Evolutionary conservation across 2,329 filamentous ascomycete genomes (phyloP).

Genomic region (Diaporthe ilicicola): DNA sequence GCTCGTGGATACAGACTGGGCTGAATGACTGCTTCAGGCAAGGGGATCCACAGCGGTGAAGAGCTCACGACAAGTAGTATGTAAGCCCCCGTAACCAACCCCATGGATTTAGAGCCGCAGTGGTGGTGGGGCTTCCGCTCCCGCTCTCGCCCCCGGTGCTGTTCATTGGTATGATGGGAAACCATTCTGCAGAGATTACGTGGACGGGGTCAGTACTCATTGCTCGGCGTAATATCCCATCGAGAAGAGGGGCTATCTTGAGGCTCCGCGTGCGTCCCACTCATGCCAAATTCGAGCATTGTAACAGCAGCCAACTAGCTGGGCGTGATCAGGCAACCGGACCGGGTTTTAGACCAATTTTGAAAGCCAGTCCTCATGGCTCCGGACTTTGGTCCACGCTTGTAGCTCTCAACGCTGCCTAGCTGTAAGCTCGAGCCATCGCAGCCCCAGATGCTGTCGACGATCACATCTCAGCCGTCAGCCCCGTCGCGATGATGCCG

Average conservation of each 20-base stretch:
- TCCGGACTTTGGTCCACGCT: not conserved
- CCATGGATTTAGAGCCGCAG: not conserved
- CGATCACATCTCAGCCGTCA: not conserved
- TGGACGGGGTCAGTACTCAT: not conserved
- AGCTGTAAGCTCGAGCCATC: not conserved
- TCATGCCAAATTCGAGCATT: not conserved
- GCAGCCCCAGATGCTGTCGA: not conserved
- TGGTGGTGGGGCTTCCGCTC: not conserved
- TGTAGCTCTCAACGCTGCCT: not conserved
- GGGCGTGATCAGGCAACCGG: not conserved
- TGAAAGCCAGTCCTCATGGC: not conserved
- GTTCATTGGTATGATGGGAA: not conserved
- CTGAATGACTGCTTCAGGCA: slow-evolving; percentile 4
- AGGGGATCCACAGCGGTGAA: slow-evolving; percentile 18
- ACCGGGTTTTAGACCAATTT: no score
- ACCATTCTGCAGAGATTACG: not conserved
- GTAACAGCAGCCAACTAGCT: not conserved
- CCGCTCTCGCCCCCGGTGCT: not conserved
- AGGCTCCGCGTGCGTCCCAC: not conserved
- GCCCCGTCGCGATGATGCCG: slow-evolving; percentile 11
- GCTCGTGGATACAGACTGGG: not conserved
- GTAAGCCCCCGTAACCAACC: not conserved
- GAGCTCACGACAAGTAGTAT: not conserved
- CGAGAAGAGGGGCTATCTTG: not conserved
- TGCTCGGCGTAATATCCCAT: not conserved